Conservation (phyloP, 176 grass and related monocot genomes). For the Aegilops bicornis region DNA sequence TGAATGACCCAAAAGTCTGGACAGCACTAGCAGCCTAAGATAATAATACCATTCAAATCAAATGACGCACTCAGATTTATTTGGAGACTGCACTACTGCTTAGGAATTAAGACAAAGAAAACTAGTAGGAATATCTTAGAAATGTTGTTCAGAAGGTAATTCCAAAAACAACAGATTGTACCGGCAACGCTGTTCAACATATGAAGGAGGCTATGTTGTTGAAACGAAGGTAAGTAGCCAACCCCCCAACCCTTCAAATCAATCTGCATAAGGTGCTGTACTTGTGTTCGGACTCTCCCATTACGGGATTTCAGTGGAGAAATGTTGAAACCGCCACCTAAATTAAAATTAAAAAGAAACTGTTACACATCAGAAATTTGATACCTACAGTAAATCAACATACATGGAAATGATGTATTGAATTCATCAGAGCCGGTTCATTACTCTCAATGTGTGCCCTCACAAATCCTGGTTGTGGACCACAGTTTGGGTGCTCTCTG, state of each 20-base stretch:
- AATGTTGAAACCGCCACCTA: constrained; percentile 80
- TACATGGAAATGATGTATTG: not conserved
- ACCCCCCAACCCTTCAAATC: constrained; percentile 95
- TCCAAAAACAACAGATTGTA: constrained; percentile 25
- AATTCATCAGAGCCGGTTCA: constrained; percentile 13
- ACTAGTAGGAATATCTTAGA: constrained; percentile 6
- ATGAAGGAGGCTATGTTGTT: constrained; percentile 94
- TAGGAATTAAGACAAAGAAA: not conserved
- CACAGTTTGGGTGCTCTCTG: constrained; percentile 94
- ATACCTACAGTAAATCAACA: constrained; percentile 19
- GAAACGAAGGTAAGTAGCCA: constrained; percentile 84
- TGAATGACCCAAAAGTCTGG: not conserved
- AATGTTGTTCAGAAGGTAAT: constrained; percentile 8
- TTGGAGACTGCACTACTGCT: not conserved
- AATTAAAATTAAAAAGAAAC: constrained; percentile 19
- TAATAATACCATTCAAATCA: not conserved
- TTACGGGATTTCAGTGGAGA: constrained; percentile 84
- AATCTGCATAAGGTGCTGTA: constrained; percentile 97
- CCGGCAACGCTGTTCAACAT: constrained; percentile 98
- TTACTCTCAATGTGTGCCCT: constrained; percentile 97
- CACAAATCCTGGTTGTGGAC: constrained; percentile 92
- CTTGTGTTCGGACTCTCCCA: constrained; percentile 84
- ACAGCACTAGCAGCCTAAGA: not conserved
- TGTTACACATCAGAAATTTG: not conserved
- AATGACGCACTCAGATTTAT: not conserved